Percentiles rank a stretch among this genome's conserved stretches.
phyloP scores from a whole-genome alignment of 108 stramenopile species.

The Fistulifera solaris region DNA sequence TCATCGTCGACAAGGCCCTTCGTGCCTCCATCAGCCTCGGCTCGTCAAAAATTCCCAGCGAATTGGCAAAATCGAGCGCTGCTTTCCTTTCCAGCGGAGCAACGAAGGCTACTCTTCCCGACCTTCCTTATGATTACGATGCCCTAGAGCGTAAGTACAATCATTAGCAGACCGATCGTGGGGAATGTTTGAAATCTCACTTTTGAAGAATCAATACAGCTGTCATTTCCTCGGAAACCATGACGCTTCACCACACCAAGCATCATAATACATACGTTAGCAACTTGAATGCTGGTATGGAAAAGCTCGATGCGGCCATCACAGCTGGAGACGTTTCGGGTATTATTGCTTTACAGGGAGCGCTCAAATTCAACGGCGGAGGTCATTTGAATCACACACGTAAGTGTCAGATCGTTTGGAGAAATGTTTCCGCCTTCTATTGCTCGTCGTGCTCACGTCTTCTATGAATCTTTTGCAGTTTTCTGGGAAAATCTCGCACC shows the following conservation, averaged over 20 bases:
- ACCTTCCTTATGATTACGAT: constrained; percentile 84
- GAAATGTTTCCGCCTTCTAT: constrained; percentile 5
- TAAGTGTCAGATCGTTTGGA: background rate
- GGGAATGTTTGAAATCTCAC: background rate
- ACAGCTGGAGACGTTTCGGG: constrained; percentile 63
- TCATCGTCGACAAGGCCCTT: constrained; percentile 50
- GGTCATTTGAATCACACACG: constrained; percentile 94
- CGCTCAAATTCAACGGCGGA: constrained; percentile 98
- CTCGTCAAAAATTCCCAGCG: constrained; percentile 60
- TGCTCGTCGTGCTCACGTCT: background rate
- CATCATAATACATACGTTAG: constrained; percentile 93
- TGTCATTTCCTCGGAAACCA: constrained; percentile 84
- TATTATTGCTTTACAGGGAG: constrained; percentile 67
- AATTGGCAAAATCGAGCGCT: constrained; percentile 43
- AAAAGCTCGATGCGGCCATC: constrained; percentile 78
- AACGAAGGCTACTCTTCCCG: constrained; percentile 66
- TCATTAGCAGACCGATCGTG: background rate
- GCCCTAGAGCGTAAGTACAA: constrained; percentile 65
- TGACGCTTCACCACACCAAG: constrained; percentile 92
- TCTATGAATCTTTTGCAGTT: background rate
- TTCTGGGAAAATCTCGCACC: constrained; percentile 22
- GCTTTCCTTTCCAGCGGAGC: constrained; percentile 58
- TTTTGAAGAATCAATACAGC: constrained; percentile 16
- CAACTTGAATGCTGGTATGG: constrained; percentile 82
- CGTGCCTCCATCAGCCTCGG: constrained; percentile 63